A percentile compares a stretch with the other conserved stretches of the same genome.
phyloP scores from a whole-genome alignment of 2,329 filamentous ascomycete genomes.

The Penicillium italicum region DNA sequence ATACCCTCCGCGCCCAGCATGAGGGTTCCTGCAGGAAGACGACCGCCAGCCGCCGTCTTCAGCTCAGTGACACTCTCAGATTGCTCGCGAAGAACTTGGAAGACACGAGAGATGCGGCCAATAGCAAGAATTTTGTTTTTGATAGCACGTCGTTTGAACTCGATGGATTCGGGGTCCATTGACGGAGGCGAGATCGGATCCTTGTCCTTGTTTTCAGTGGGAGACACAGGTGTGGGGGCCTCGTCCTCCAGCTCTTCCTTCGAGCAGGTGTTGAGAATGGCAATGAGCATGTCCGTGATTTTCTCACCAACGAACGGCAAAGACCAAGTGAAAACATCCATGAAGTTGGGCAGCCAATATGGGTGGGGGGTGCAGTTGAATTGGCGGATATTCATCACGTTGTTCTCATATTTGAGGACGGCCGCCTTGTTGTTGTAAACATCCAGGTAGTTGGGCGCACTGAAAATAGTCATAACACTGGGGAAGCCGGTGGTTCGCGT shows the following conservation, averaged over 20 bases:
- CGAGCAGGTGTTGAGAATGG: constrained; percentile 97
- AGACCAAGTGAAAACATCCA: constrained; percentile 99
- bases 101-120: constrained; percentile 90
- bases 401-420: constrained; percentile 98
- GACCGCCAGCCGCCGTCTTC: constrained; percentile 91
- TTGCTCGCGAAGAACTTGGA: constrained; percentile 96
- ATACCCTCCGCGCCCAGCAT: constrained; percentile 98
- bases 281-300: constrained; percentile 99
- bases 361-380: constrained; percentile 99
- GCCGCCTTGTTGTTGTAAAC: constrained; percentile 99
- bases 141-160: constrained; percentile 93
- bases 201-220: constrained; percentile 42
- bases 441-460: constrained; percentile 95
- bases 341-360: constrained; percentile 99
- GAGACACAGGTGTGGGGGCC: constrained; percentile 65
- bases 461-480: constrained; percentile 99
- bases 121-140: constrained; percentile 99
- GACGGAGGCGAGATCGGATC: constrained; percentile 60
- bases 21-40: constrained; percentile 88
- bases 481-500: constrained; percentile 97
- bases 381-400: constrained; percentile 99
- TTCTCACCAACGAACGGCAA: constrained; percentile 98
- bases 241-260: constrained; percentile 96
- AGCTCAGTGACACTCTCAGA: constrained; percentile 95
- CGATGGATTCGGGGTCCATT: constrained; percentile 77